These are phyloP conservation scores for Kuraishia cidri DNA, from an alignment of 805 yeast genomes.

Conservation along the genomic window DNA sequence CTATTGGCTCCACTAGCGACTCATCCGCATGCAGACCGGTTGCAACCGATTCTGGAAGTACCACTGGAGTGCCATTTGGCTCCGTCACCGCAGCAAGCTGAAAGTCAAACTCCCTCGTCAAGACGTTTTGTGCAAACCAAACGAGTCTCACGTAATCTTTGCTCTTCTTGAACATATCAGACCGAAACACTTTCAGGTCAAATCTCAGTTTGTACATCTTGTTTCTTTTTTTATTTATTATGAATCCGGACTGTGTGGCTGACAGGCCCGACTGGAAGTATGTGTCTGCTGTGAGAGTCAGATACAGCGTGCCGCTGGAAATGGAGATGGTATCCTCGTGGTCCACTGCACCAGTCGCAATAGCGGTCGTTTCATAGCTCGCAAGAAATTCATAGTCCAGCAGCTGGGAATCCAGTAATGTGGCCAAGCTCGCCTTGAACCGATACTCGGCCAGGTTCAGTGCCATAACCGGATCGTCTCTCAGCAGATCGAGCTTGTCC, in stretches of 20 bases:
- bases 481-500: no score
- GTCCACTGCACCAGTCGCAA: no score
- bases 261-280: constrained; percentile 23
- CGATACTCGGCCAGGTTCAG: no score
- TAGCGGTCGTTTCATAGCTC: no score
- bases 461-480: no score
- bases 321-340: constrained; percentile 22
- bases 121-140: constrained; percentile 20
- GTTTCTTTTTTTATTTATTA: constrained; percentile 10
- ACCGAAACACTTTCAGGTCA: constrained; percentile 8
- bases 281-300: constrained; percentile 19
- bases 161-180: constrained; percentile 4
- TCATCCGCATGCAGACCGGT: background rate
- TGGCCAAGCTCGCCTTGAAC: no score
- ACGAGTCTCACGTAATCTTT: constrained; percentile 15
- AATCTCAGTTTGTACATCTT: constrained; percentile 14
- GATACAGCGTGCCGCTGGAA: constrained; percentile 12
- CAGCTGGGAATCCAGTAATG: no score
- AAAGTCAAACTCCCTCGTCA: constrained; percentile 3
- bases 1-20: background rate
- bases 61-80: background rate
- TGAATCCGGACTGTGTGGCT: constrained; percentile 16
- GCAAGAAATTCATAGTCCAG: background rate
- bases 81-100: background rate
- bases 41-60: no score